Evolutionary conservation across 2,329 filamentous ascomycete genomes (phyloP).

Genomic region (Thyridium curvatum): DNA sequence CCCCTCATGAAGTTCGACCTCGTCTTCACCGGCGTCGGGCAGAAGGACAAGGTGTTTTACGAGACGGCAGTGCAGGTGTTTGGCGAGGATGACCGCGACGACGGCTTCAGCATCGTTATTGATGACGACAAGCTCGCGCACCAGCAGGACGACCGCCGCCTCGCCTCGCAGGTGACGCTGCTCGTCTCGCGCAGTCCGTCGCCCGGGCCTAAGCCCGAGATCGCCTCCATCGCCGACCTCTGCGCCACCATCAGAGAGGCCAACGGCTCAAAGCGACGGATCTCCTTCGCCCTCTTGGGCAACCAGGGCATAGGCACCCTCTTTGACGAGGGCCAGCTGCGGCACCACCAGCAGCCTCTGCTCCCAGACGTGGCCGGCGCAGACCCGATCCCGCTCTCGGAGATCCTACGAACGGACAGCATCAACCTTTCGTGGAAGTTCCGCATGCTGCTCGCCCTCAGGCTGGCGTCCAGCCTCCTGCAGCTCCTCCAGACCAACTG

Average conservation of each 20-base stretch:
- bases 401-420: not conserved
- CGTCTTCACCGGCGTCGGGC: not conserved
- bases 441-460: conserved; percentile 11
- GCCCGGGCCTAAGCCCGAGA: too few species aligned
- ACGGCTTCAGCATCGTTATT: not conserved
- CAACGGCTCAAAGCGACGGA: not conserved
- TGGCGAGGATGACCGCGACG: not conserved
- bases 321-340: too few species aligned
- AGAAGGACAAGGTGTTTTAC: not conserved
- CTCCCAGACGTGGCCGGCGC: too few species aligned
- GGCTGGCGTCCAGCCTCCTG: conserved; percentile 12
- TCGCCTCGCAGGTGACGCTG: not conserved
- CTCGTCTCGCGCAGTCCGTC: too few species aligned
- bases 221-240: conserved; percentile 1
- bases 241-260: conserved; percentile 8
- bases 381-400: not conserved
- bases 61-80: conserved; percentile 5
- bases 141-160: conserved; percentile 1
- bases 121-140: too few species aligned
- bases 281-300: not conserved
- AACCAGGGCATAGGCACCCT: not conserved
- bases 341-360: too few species aligned
- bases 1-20: not conserved
- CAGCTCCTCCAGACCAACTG: conserved; percentile 11
- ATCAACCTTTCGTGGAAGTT: conserved; percentile 1